A percentile compares a stretch with the other conserved stretches of the same genome.
Evolutionary conservation across 306 rosid species (phyloP).

Genomic region (Rosa chinensis): DNA sequence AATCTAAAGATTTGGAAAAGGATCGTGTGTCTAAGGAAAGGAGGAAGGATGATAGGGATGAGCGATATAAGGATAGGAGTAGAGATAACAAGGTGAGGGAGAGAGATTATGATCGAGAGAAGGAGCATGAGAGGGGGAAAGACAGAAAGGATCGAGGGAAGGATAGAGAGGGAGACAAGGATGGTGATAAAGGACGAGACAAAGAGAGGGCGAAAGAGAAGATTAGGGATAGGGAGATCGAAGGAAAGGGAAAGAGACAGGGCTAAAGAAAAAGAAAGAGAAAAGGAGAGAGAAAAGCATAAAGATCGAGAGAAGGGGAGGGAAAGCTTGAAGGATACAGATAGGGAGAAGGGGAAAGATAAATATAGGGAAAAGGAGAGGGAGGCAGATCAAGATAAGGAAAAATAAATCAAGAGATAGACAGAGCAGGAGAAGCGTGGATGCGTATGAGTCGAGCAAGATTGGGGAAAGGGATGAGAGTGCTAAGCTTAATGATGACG

Average conservation of each 20-base stretch:
- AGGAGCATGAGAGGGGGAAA: constrained; percentile 62
- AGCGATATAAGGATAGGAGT: constrained; percentile 63
- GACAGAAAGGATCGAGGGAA: constrained; percentile 57
- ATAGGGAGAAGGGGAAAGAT: constrained; percentile 44
- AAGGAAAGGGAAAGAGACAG: constrained; percentile 23
- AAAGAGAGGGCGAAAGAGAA: constrained; percentile 67
- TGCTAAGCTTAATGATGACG: constrained; percentile 40
- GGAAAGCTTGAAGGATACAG: constrained; percentile 18
- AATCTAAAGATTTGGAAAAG: constrained; percentile 51
- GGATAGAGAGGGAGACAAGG: constrained; percentile 59
- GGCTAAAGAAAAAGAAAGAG: constrained; percentile 19
- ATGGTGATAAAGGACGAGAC: constrained; percentile 54
- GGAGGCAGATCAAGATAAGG: constrained; percentile 45
- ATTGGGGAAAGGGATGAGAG: constrained; percentile 45
- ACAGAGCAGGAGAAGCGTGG: constrained; percentile 44
- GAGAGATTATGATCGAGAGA: constrained; percentile 71
- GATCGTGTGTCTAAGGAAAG: constrained; percentile 58
- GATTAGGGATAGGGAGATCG: constrained; percentile 57
- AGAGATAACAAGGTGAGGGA: constrained; percentile 65
- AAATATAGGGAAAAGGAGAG: constrained; percentile 54
- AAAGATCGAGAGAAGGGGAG: constrained; percentile 25
- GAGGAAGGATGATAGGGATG: constrained; percentile 76
- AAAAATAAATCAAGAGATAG: constrained; percentile 59
- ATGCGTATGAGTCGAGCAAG: constrained; percentile 50
- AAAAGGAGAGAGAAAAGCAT: constrained; percentile 23